Evolutionary conservation across 2,329 filamentous ascomycete species (phyloP).

Genomic region (Fusarium brevicatenulatum): DNA sequence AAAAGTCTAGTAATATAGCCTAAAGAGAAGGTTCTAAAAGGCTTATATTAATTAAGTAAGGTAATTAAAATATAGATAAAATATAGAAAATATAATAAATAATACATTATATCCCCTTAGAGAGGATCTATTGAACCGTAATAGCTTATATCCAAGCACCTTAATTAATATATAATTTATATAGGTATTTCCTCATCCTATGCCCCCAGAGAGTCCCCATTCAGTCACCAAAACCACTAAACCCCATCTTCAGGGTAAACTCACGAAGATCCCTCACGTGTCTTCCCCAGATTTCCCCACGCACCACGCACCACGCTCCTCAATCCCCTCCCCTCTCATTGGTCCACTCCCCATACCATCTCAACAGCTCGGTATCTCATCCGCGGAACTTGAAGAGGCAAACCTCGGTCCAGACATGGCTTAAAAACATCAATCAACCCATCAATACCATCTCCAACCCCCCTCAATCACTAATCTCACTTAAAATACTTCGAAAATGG

Average conservation of each 20-base stretch:
- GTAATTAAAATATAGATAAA: too few relatives aligned
- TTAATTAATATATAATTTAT: too few relatives aligned
- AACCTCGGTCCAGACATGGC: not conserved
- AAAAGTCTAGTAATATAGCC: too few relatives aligned
- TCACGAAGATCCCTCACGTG: not conserved
- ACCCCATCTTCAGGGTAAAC: not conserved
- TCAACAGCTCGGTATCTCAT: slow-evolving; percentile 1
- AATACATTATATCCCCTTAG: too few relatives aligned
- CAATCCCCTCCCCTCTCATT: not conserved
- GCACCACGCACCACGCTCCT: too few relatives aligned
- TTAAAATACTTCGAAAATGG: not conserved
- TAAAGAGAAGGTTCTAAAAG: too few relatives aligned
- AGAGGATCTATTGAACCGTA: too few relatives aligned
- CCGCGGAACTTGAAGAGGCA: slow-evolving; percentile 20
- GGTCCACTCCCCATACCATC: not conserved
- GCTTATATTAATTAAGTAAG: too few relatives aligned
- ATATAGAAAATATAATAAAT: too few relatives aligned
- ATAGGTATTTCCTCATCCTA: rapidly evolving
- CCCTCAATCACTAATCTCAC: rapidly evolving
- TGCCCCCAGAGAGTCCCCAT: rapidly evolving
- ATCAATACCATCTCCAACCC: not conserved
- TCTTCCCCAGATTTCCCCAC: slow-evolving; percentile 22
- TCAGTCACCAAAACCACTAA: rapidly evolving
- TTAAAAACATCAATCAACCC: not conserved
- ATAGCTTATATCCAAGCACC: too few relatives aligned